Evolutionary conservation across 169 alveolate genomes (phyloP).

Genomic region (Cryptosporidium canis): DNA sequence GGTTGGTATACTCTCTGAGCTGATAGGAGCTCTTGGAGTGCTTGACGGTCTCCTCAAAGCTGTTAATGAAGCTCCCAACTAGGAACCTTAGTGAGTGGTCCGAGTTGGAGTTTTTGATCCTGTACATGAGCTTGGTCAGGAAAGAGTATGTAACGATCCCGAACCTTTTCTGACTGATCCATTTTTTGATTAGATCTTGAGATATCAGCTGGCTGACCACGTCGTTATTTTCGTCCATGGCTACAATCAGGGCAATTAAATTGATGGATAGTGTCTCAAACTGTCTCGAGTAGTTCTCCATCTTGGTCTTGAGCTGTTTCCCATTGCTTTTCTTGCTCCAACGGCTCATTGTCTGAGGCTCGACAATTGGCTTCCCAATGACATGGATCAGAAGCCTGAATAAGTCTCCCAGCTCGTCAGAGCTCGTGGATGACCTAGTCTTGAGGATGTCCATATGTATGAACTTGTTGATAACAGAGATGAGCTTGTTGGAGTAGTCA

Average conservation of each 20-base stretch:
- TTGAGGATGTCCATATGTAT: background rate
- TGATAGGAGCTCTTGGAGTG: constrained; percentile 37
- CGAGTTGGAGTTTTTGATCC: background rate
- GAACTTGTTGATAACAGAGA: background rate
- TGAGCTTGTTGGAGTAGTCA: constrained; percentile 22
- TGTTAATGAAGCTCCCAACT: background rate
- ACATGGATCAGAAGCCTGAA: constrained; percentile 39
- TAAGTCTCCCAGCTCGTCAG: constrained; percentile 11
- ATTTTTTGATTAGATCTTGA: constrained; percentile 8
- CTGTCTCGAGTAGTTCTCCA: constrained; percentile 32
- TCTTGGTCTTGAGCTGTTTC: constrained; percentile 14
- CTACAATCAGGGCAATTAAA: constrained; percentile 11
- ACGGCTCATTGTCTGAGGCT: constrained; percentile 59
- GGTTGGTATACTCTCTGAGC: constrained; percentile 36
- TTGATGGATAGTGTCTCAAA: constrained; percentile 40
- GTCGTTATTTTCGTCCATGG: background rate
- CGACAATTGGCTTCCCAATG: constrained; percentile 55
- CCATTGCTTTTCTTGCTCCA: constrained; percentile 47
- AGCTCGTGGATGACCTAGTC: background rate
- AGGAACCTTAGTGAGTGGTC: background rate
- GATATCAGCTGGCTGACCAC: constrained; percentile 3
- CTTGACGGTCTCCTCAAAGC: constrained; percentile 24
- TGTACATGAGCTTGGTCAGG: constrained; percentile 16
- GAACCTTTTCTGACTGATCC: constrained; percentile 48
- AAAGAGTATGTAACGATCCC: constrained; percentile 44